These are phyloP conservation scores for Blepharisma undulans DNA, from an alignment of 169 alveolate species.

Conservation along the genomic window DNA sequence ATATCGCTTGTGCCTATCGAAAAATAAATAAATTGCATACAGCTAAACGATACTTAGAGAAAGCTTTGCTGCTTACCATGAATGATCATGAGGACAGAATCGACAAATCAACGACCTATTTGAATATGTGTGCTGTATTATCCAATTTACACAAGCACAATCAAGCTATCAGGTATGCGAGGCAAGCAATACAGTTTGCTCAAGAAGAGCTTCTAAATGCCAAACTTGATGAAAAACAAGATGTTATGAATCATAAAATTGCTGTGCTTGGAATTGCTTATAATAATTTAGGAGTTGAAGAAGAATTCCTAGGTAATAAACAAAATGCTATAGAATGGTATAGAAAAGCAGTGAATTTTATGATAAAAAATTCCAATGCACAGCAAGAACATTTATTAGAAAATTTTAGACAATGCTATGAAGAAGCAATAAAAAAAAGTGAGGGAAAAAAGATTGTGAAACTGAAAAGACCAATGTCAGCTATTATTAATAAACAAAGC, in stretches of 20 bases:
- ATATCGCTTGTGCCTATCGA: slow-evolving; percentile 10
- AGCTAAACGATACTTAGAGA: background rate
- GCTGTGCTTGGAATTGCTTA: slow-evolving; percentile 32
- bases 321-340: background rate
- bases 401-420: background rate
- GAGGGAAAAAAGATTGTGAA: background rate
- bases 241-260: background rate
- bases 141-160: background rate
- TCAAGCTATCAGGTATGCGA: background rate
- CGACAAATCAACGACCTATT: background rate
- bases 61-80: background rate
- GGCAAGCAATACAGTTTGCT: background rate
- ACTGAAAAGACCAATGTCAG: background rate
- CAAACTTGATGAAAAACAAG: background rate
- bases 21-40: background rate
- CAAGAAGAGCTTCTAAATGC: slow-evolving; percentile 11
- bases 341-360: background rate
- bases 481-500: background rate
- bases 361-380: background rate
- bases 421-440: background rate
- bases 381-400: background rate
- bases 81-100: background rate
- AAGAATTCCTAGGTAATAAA: slow-evolving; percentile 2
- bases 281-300: slow-evolving; percentile 29
- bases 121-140: slow-evolving; percentile 26